Conservation (phyloP, 2,329 filamentous ascomycete species). For the Colletotrichum sp. region DNA sequence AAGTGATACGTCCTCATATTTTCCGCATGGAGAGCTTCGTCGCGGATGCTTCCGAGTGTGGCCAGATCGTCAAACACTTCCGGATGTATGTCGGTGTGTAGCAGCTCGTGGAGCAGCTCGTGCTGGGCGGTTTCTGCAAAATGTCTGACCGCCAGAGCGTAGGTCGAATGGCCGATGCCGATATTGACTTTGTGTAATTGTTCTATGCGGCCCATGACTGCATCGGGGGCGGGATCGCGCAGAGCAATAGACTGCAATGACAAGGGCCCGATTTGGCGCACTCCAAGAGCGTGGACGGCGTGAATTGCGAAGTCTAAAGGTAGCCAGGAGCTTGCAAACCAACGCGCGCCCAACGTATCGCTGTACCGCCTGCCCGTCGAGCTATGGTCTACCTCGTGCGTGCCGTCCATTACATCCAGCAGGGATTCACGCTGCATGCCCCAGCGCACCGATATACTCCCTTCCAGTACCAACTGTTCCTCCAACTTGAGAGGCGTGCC, state of each 20-base stretch:
- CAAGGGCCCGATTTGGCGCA: constrained; percentile 75
- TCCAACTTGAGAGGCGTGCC: constrained; percentile 37
- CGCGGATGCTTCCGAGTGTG: constrained; percentile 43
- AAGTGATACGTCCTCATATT: constrained; percentile 48
- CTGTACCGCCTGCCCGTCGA: constrained; percentile 57
- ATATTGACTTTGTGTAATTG: constrained; percentile 69
- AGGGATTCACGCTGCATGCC: constrained; percentile 20
- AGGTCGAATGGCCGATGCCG: constrained; percentile 65
- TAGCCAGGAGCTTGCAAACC: constrained; percentile 78
- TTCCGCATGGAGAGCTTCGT: constrained; percentile 35
- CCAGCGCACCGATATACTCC: neutral
- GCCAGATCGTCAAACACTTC: constrained; percentile 57
- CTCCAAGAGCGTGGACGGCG: constrained; percentile 72
- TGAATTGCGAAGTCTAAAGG: constrained; percentile 75
- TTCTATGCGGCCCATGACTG: constrained; percentile 63
- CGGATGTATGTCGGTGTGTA: constrained; percentile 58
- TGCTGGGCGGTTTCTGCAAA: constrained; percentile 65
- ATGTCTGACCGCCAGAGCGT: constrained; percentile 67
- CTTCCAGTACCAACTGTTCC: constrained; percentile 35
- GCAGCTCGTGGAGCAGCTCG: constrained; percentile 47
- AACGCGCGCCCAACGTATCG: constrained; percentile 76
- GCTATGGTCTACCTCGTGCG: constrained; percentile 43
- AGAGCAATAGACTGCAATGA: constrained; percentile 80
- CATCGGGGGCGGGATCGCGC: constrained; percentile 61
- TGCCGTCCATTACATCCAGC: constrained; percentile 40